A percentile compares a stretch with the other conserved stretches of the same genome.
phyloP scores from a whole-genome alignment of 495 filamentous ascomycete species.

The Cenococcum geophilum region DNA sequence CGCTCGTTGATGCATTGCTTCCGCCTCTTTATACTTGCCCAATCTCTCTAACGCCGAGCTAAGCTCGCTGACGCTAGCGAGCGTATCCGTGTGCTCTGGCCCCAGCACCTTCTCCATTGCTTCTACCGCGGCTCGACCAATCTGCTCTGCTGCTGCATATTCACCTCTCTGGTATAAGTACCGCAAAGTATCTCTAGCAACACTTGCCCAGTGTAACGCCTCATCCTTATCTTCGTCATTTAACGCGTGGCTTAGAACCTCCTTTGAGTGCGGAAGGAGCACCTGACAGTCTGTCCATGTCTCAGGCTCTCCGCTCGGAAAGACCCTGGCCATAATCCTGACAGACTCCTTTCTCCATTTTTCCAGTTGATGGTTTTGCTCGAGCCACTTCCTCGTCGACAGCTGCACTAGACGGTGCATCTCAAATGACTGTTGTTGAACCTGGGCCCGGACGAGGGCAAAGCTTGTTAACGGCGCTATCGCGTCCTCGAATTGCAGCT shows the following conservation, averaged over 20 bases:
- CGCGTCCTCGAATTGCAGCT: slow-evolving; percentile 13
- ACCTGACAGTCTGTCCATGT: slow-evolving; percentile 5
- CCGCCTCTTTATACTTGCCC: slow-evolving; percentile 10
- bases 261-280: slow-evolving; percentile 7
- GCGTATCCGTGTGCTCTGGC: slow-evolving; percentile 40
- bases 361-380: not conserved
- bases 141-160: slow-evolving; percentile 20
- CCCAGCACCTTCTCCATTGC: slow-evolving; percentile 39
- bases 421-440: not conserved
- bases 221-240: slow-evolving; percentile 6
- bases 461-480: slow-evolving; percentile 9
- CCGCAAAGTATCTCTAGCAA: not conserved
- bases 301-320: slow-evolving; percentile 13
- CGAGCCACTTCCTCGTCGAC: slow-evolving; percentile 13
- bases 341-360: slow-evolving; percentile 12
- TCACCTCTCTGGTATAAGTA: slow-evolving; percentile 17
- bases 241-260: not conserved
- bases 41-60: slow-evolving; percentile 18
- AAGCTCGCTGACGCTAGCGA: slow-evolving; percentile 31
- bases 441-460: slow-evolving; percentile 3
- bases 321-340: not conserved
- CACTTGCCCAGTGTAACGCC: slow-evolving; percentile 1
- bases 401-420: slow-evolving; percentile 18
- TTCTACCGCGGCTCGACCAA: not conserved
- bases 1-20: too few species aligned